Percentiles rank a stretch among this genome's conserved stretches.
These are phyloP conservation scores for Fusarium armeniacum DNA, from an alignment of 2,329 filamentous ascomycete species.

Conservation along the genomic window DNA sequence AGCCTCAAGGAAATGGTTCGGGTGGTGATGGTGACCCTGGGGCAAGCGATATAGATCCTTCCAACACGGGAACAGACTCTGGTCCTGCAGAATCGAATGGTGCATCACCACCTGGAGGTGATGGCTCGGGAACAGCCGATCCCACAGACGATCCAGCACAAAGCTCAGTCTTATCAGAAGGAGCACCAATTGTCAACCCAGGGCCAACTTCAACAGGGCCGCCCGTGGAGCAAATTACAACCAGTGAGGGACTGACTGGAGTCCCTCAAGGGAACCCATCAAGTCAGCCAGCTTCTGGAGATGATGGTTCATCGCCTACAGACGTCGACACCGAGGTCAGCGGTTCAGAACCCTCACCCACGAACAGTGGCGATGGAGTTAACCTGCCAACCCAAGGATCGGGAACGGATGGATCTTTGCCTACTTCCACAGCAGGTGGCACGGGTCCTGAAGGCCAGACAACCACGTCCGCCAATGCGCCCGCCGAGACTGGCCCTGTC, in stretches of 20 bases:
- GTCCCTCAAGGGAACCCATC: conserved; percentile 8
- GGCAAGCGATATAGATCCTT: neutral
- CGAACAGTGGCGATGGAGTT: neutral
- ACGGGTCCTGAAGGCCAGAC: conserved; percentile 1
- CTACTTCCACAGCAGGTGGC: neutral
- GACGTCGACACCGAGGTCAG: neutral
- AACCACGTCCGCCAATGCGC: neutral
- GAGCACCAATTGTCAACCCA: conserved; percentile 12
- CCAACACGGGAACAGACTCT: neutral
- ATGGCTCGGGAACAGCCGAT: neutral
- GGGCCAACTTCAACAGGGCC: neutral
- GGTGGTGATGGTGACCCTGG: neutral
- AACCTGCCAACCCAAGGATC: neutral
- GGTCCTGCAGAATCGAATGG: neutral
- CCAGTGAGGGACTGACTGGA: neutral
- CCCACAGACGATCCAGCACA: neutral
- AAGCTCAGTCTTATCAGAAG: conserved; percentile 10
- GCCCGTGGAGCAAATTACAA: neutral
- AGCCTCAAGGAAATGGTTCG: conserved; percentile 4
- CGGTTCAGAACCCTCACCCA: neutral
- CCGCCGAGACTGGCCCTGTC: neutral
- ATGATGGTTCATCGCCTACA: neutral
- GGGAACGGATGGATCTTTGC: neutral
- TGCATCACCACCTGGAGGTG: neutral
- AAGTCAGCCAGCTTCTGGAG: neutral